Conservation (phyloP, 1,139 yeast species). For the Candida anutae region DNA sequence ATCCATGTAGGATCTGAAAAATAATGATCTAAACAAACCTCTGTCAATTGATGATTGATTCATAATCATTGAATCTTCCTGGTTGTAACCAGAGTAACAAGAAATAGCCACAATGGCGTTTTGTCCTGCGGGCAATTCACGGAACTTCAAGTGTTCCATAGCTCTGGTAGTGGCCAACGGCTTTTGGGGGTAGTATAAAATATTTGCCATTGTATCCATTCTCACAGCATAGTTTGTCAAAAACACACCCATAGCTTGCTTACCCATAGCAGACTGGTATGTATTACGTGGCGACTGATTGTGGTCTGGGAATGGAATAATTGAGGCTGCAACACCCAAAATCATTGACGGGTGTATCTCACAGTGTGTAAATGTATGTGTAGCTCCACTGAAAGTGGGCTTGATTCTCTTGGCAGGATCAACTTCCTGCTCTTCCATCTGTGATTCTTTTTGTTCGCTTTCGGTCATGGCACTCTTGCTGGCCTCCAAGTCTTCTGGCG, state of each 20-base stretch:
- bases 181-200: slow-evolving; percentile 94
- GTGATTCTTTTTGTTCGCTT: slow-evolving; percentile 33
- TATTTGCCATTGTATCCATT: slow-evolving; percentile 99
- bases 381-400: slow-evolving; percentile 51
- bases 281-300: slow-evolving; percentile 99
- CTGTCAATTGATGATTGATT: slow-evolving; percentile 96
- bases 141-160: slow-evolving; percentile 93
- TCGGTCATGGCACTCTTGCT: slow-evolving; percentile 45
- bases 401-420: slow-evolving; percentile 89
- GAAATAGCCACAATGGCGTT: slow-evolving; percentile 97
- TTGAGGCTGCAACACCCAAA: slow-evolving; percentile 96
- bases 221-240: slow-evolving; percentile 91
- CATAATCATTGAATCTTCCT: slow-evolving; percentile 99
- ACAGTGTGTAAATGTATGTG: slow-evolving; percentile 95
- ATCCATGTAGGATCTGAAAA: slow-evolving; percentile 96
- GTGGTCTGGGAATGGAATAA: slow-evolving; percentile 99
- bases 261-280: slow-evolving; percentile 99
- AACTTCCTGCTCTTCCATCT: slow-evolving; percentile 41
- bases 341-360: slow-evolving; percentile 99
- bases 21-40: slow-evolving; percentile 90
- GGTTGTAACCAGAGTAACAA: slow-evolving; percentile 97
- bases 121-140: slow-evolving; percentile 99
- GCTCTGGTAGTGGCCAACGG: slow-evolving; percentile 99
- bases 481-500: slow-evolving; percentile 89
- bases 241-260: slow-evolving; percentile 99